These are phyloP conservation scores for Cystofilobasidium capitatum DNA, from an alignment of 768 basidiomycete species.

Conservation along the genomic window DNA sequence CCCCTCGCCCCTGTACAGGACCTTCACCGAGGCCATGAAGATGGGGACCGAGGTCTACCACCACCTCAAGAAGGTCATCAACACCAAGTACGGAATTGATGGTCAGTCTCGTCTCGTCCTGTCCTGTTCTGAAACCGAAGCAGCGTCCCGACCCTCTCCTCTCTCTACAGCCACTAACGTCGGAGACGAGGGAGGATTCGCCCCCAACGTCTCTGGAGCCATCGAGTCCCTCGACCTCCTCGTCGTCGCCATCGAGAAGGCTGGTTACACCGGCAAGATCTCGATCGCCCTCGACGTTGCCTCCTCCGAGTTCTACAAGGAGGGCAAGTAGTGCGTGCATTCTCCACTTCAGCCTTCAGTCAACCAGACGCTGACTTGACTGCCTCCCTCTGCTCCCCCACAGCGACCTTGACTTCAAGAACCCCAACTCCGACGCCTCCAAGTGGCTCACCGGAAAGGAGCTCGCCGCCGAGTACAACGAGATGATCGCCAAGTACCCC, in stretches of 20 bases:
- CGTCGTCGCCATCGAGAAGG: slow-evolving; percentile 90
- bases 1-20: slow-evolving; percentile 27
- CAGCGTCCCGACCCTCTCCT: slow-evolving; percentile 18
- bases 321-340: slow-evolving; percentile 67
- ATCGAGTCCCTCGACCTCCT: slow-evolving; percentile 96
- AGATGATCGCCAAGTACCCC: slow-evolving; percentile 46
- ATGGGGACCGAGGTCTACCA: slow-evolving; percentile 97
- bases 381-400: neutral
- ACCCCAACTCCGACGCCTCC: slow-evolving; percentile 94
- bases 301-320: slow-evolving; percentile 99
- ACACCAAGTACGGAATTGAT: slow-evolving; percentile 96
- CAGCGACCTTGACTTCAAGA: slow-evolving; percentile 58
- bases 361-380: neutral
- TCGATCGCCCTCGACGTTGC: slow-evolving; percentile 98
- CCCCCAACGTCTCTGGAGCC: slow-evolving; percentile 92
- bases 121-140: neutral
- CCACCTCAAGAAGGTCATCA: slow-evolving; percentile 97
- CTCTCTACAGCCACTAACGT: slow-evolving; percentile 75
- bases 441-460: slow-evolving; percentile 90
- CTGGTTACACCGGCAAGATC: slow-evolving; percentile 96
- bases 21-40: slow-evolving; percentile 96
- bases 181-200: slow-evolving; percentile 99
- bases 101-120: slow-evolving; percentile 47
- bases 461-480: slow-evolving; percentile 85
- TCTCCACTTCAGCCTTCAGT: neutral